A percentile compares a stretch with the other conserved stretches of the same genome.
phyloP scores from a whole-genome alignment of 2,329 filamentous ascomycete species.

The Phialemonium atrogriseum region DNA sequence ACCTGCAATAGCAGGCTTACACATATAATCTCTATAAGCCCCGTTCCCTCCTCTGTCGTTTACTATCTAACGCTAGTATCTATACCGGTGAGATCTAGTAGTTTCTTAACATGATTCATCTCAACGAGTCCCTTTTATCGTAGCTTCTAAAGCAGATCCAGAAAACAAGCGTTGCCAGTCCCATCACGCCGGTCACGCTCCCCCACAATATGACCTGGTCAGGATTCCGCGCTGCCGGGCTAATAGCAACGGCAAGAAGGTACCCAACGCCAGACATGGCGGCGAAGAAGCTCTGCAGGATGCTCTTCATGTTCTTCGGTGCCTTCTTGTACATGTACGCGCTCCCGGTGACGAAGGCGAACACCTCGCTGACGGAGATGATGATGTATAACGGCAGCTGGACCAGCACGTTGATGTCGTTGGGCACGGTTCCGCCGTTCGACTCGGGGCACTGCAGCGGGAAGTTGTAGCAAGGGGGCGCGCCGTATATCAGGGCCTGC shows the following conservation, averaged over 20 bases:
- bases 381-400: slow-evolving; percentile 34
- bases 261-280: slow-evolving; percentile 11
- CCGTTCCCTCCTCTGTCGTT: no score
- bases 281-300: slow-evolving; percentile 20
- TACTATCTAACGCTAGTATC: no score
- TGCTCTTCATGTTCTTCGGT: slow-evolving; percentile 27
- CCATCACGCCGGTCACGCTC: slow-evolving; percentile 6
- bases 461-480: slow-evolving; percentile 32
- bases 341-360: slow-evolving; percentile 29
- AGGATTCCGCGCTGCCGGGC: slow-evolving; percentile 10
- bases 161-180: slow-evolving; percentile 5
- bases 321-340: slow-evolving; percentile 35
- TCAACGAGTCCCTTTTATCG: no score
- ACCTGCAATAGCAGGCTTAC: no score
- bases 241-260: slow-evolving; percentile 12
- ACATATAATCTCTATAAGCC: no score
- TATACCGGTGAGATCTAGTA: no score
- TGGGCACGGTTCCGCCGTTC: slow-evolving; percentile 19
- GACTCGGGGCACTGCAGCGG: slow-evolving; percentile 23
- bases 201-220: slow-evolving; percentile 7
- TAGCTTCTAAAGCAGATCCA: slow-evolving; percentile 6
- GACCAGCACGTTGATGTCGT: slow-evolving; percentile 33
- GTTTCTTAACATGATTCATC: no score
- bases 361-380: slow-evolving; percentile 30
- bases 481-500: slow-evolving; percentile 39